Base-by-base conservation (phyloP, 2,329 filamentous ascomycete species). In the Zasmidium cellare region DNA sequence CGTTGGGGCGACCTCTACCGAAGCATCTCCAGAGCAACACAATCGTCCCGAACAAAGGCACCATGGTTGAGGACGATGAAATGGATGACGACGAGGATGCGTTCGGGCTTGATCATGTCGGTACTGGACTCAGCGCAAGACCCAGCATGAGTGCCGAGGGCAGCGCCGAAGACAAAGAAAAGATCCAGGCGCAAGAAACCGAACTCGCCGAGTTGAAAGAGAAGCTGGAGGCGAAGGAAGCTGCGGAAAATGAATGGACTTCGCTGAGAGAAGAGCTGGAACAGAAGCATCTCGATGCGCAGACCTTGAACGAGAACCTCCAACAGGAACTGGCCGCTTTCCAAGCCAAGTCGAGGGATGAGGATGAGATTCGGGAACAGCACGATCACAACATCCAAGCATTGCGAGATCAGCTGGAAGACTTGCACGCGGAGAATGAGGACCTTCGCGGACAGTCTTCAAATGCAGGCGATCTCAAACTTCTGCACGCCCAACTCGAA, bases 1-100 rank as follows among this genome's bases (percentile, higher is more conserved):
- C 62, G 31, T 56, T 86, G 63, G 87, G 88, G 45, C 83, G 90
- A 47, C 92, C 92, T 3, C 84, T 90, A 65, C 89, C 90, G 16
- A 96, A 96, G 72, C 92, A 92, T 38, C 92, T 96, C 65, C 92
- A 96, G 72, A 93, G 89, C 71, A 97, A 96, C 71, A 97, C 92
- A 0, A 96, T 97, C 68, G 89, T 97, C 28, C 94, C 94, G 0
- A 97, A 97, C 72, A 99, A 97, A 77, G 96, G 93, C 69, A 97
- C 90, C 0, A 92, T 97, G 87, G 86, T 97, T 1, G 94, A 99
- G 74, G 94, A 97, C 71, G 92, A 96, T 66, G 77, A 79, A 12
- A 82, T 87, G 55, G 84, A 81, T 22, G 67, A 67, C 14, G 66
- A 67, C 46, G 65, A 66, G 51, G 63, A 67, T 49, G 65, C 60